These are phyloP conservation scores for Hericium rajendrae DNA, from an alignment of 768 basidiomycete species.

Conservation along the genomic window DNA sequence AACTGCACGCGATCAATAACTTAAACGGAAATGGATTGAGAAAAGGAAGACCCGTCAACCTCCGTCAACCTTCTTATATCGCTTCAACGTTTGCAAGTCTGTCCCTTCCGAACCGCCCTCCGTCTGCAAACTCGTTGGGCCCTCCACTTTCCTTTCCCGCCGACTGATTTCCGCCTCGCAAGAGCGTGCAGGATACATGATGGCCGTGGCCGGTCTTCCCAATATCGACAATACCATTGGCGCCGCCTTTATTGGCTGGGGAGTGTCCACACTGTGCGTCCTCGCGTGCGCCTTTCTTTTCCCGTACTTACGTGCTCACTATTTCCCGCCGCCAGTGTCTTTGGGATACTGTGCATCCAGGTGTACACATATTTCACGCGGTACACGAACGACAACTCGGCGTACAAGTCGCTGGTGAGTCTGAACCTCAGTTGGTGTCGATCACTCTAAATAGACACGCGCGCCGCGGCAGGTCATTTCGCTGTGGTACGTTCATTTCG, in stretches of 20 bases:
- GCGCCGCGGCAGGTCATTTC: constrained; percentile 1
- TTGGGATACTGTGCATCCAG: constrained; percentile 13
- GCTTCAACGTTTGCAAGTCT: not conserved
- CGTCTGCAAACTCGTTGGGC: not conserved
- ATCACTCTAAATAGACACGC: not conserved
- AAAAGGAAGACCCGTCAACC: too few species aligned
- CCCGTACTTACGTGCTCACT: not conserved
- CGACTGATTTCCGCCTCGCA: not conserved
- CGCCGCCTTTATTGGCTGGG: constrained; percentile 11
- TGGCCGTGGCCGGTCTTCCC: not conserved
- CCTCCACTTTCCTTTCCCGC: not conserved
- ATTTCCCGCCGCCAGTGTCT: not conserved
- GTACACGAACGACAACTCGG: constrained; percentile 9
- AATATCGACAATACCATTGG: constrained; percentile 11
- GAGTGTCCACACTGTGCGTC: constrained; percentile 9
- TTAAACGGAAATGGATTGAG: too few species aligned
- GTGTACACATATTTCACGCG: constrained; percentile 9
- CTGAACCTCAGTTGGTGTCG: not conserved
- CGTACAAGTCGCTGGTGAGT: constrained; percentile 12
- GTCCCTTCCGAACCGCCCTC: not conserved
- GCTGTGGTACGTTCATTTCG: constrained; percentile 5
- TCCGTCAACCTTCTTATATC: too few species aligned
- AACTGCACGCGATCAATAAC: too few species aligned
- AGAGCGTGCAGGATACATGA: not conserved
- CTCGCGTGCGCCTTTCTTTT: not conserved